A percentile compares a stretch with the other conserved stretches of the same genome.
phyloP scores from a whole-genome alignment of 108 stramenopile species.

The Aurantiochytrium sp. region DNA sequence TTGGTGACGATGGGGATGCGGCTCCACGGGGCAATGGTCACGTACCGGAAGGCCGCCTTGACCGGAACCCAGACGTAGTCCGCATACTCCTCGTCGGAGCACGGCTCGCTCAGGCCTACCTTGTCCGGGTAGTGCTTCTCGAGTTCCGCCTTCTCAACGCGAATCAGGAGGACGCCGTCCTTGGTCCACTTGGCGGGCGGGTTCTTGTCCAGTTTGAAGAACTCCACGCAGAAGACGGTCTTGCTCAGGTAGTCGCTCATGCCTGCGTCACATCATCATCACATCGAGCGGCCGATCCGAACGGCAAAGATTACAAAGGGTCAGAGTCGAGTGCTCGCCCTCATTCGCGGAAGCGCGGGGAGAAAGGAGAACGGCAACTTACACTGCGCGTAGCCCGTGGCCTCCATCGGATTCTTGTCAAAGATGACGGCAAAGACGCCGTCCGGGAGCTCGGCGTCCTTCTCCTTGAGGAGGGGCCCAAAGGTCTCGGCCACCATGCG shows the following conservation, averaged over 20 bases:
- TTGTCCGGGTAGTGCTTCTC: not conserved
- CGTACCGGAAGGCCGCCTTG: slow-evolving; percentile 37
- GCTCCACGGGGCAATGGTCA: slow-evolving; percentile 40
- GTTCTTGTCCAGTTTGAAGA: slow-evolving; percentile 23
- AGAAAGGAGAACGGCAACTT: not conserved
- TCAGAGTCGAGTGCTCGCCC: too few species aligned
- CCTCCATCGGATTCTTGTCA: slow-evolving; percentile 46
- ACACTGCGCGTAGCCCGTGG: slow-evolving; percentile 26
- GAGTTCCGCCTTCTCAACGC: not conserved
- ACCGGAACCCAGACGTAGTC: slow-evolving; percentile 31
- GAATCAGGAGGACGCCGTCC: not conserved
- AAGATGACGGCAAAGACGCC: slow-evolving; percentile 36
- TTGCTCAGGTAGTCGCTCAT: slow-evolving; percentile 6
- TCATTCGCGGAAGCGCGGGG: too few species aligned
- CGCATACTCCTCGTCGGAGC: not conserved
- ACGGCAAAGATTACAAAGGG: too few species aligned
- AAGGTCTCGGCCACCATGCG: slow-evolving; percentile 34
- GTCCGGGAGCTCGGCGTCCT: not conserved
- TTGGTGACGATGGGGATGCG: slow-evolving; percentile 34
- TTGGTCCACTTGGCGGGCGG: slow-evolving; percentile 19
- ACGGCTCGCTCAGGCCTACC: not conserved
- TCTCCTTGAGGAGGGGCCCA: slow-evolving; percentile 24
- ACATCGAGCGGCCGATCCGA: too few species aligned
- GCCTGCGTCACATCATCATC: not conserved
- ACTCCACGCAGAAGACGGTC: slow-evolving; percentile 33